Evolutionary conservation across 352 stramenopile species (phyloP), one percentile per base, ranked within the genome.

Genomic region (Pythium chondricola): DNA sequence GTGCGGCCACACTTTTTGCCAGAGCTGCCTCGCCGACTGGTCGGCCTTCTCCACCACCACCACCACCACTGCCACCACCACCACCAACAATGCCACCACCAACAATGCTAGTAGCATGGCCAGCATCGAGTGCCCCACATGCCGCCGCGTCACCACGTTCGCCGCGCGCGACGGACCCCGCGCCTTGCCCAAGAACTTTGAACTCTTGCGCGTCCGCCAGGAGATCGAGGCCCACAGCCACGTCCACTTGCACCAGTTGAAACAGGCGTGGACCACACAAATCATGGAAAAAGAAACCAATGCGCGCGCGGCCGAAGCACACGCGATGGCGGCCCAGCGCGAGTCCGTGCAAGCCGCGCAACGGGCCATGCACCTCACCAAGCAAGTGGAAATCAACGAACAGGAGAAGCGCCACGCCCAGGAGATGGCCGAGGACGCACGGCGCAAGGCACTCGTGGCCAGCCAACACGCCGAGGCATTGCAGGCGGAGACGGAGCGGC

Each of bases 1-100:
- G 14, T 93, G 81, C 58, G 81, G 81, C 24, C 81, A 93, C 51
- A 93, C 81, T 9, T 89, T 90, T 51, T 93, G 81, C 56, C 76
- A 93, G 72, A 78, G 63, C 49, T 90, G 80, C 33, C 61, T 86
- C 21, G 69, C 87, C 11, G 76, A 69, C 43, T 90, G 78, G 78
- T 69, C 71, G 22, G 69, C 54, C 6, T 60, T 65, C 6, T 61
- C 61, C 4, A 57, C 63, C 25, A 64, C 54, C 22, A 47, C 61
- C 5, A 50, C 53, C 14, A 29, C 65, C 6, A 51, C 45, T 24
- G 53, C 26, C 61, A 26, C 25, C 56, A 50, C 30, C 53, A 62
- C 46, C 16, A 52, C 52, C 17, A 45, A 52, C 41, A 27, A 46
- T 26, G 41, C 50, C 21, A 42, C 68, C 13, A 66, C 62, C 2